Evolutionary conservation across 2,329 filamentous ascomycete species (phyloP), one percentile per base, ranked within the genome.

Genomic region (Thelonectria olida): DNA sequence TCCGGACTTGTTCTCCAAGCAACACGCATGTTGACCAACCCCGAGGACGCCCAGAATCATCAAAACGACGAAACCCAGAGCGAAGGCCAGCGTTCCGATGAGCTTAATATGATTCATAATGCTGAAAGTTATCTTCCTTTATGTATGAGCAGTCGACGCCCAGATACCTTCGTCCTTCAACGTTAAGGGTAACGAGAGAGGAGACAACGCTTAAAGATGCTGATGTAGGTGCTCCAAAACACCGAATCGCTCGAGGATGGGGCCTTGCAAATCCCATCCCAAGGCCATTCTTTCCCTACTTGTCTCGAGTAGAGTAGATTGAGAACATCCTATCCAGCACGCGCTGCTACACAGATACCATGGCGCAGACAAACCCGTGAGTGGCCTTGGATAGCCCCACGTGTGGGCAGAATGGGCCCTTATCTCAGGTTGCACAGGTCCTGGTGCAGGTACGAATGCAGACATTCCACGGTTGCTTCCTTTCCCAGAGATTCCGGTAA

Each of bases 1-100:
- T n/a, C 34, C 34, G 44, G 42, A 51, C 38, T 34, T 31, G 10
- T 56, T 22, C 25, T 61, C 44, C 27, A 56, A 48, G 19, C 58
- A 56, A 27, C 47, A 52, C 2, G 27, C 12, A n/a, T 44, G 51
- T 13, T 45, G 36, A 17, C 51, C 23, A 13, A 22, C 20, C 2
- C n/a, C 47, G 9, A 22, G 28, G 10, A 50, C 22, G 6, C 39
- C 28, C 19, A 54, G 17, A 15, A 48, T 49, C 20, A 50, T 17
- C n/a, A 54, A 12, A 9, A 57, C 42, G 22, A 54, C 3, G 39
- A 61, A 34, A 7, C 22, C 39, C n/a, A 17, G 12, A 19, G 31
- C 9, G 15, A 52, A 17, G 9, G 22, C 12, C 25, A 52, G 17
- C 7, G 45, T 45, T 7, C 45, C 52, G 31, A 58, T 23, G 15